Conservation (phyloP, 192 early-diverging fungal genomes). For the Lobosporangium transversale region DNA sequence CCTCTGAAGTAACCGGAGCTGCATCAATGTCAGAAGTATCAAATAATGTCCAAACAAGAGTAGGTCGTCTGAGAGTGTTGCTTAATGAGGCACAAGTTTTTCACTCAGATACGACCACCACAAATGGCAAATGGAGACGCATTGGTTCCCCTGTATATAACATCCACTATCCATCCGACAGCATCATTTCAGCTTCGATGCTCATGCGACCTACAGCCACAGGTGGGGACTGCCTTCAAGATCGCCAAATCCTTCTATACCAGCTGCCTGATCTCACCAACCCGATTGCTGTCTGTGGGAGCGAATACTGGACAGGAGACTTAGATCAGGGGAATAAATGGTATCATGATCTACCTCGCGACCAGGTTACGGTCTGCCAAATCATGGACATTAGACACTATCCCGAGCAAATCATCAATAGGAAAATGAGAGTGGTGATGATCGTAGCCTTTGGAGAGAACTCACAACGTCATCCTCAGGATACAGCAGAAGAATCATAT, state of each 20-base stretch:
- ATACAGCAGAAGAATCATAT: conserved; percentile 9
- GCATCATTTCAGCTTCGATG: conserved; percentile 32
- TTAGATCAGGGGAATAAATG: not conserved
- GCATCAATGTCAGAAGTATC: not conserved
- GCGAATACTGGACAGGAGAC: conserved; percentile 15
- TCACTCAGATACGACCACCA: not conserved
- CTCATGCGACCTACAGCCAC: not conserved
- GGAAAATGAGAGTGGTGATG: conserved; percentile 32
- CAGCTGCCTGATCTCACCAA: conserved; percentile 24
- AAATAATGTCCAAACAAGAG: not conserved
- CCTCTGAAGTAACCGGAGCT: not conserved
- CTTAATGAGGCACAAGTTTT: conserved; percentile 3
- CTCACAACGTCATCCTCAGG: conserved; percentile 1
- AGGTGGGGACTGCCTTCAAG: not conserved
- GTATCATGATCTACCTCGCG: not conserved
- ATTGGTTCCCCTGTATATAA: conserved; percentile 23
- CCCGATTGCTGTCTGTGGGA: conserved; percentile 21
- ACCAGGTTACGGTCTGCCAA: conserved; percentile 5
- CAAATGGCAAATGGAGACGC: not conserved
- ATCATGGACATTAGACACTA: conserved; percentile 37
- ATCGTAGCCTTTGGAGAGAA: conserved; percentile 32
- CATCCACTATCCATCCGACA: conserved; percentile 7
- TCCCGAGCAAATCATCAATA: not conserved
- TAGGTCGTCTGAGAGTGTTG: not conserved
- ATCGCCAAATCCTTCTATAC: conserved; percentile 20